These are phyloP conservation scores for Leccinum subgranulosum DNA, from an alignment of 768 basidiomycete genomes.

Conservation along the genomic window DNA sequence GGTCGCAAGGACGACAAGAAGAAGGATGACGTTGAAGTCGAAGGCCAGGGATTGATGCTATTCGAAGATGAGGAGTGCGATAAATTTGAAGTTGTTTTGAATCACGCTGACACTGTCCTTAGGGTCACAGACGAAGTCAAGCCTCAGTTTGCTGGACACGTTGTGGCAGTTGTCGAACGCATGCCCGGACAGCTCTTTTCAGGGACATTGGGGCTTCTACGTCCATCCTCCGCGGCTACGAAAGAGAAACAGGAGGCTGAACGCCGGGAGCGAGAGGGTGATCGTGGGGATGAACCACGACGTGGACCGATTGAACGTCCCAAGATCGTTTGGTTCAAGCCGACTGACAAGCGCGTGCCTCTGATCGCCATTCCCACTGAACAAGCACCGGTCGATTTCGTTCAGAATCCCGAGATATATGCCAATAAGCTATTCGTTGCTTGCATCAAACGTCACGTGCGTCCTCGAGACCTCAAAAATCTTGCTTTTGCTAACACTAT, in stretches of 20 bases:
- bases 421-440: slow-evolving; percentile 92
- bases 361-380: slow-evolving; percentile 98
- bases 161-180: slow-evolving; percentile 98
- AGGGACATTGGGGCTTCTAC: slow-evolving; percentile 90
- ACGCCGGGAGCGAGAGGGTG: slow-evolving; percentile 94
- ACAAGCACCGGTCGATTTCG: slow-evolving; percentile 94
- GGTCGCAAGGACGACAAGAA: slow-evolving; percentile 97
- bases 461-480: slow-evolving; percentile 29
- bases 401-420: slow-evolving; percentile 91
- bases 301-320: slow-evolving; percentile 82
- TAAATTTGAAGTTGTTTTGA: slow-evolving; percentile 10
- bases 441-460: slow-evolving; percentile 95
- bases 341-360: slow-evolving; percentile 98
- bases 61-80: slow-evolving; percentile 95
- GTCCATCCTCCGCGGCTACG: slow-evolving; percentile 94
- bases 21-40: slow-evolving; percentile 99
- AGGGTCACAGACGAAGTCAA: slow-evolving; percentile 98
- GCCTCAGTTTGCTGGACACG: slow-evolving; percentile 97
- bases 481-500: slow-evolving; percentile 15
- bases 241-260: slow-evolving; percentile 99
- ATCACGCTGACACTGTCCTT: slow-evolving; percentile 11
- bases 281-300: slow-evolving; percentile 79
- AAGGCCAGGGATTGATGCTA: slow-evolving; percentile 94
- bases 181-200: slow-evolving; percentile 99
- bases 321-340: slow-evolving; percentile 99